A percentile compares a stretch with the other conserved stretches of the same genome.
Conservation (phyloP, 495 filamentous ascomycete species). For the Penicillium ochrochloron region DNA sequence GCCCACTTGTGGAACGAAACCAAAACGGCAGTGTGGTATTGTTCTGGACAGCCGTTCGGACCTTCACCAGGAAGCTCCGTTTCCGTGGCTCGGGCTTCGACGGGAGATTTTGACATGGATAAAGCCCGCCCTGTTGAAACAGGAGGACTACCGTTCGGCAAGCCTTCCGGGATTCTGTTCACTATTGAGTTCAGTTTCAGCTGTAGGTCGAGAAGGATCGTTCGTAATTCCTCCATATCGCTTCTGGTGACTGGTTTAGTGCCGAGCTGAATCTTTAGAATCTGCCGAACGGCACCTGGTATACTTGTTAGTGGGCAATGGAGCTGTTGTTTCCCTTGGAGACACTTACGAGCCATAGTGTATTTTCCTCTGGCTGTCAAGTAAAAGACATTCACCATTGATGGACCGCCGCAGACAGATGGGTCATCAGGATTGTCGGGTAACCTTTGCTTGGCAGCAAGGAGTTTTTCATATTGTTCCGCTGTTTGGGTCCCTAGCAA, state of each 20-base stretch:
- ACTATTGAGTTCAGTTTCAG: slow-evolving; percentile 49
- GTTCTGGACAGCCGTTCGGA: slow-evolving; percentile 43
- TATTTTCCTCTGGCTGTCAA: slow-evolving; percentile 52
- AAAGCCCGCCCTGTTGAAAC: slow-evolving; percentile 26
- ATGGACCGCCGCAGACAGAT: slow-evolving; percentile 48
- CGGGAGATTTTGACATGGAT: slow-evolving; percentile 41
- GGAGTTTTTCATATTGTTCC: slow-evolving; percentile 41
- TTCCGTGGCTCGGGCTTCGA: slow-evolving; percentile 32
- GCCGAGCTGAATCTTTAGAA: slow-evolving; percentile 51
- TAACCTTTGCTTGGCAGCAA: slow-evolving; percentile 37
- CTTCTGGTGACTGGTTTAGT: slow-evolving; percentile 47
- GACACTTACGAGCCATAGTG: slow-evolving; percentile 50
- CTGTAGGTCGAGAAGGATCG: slow-evolving; percentile 52
- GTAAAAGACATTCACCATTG: slow-evolving; percentile 55
- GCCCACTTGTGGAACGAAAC: slow-evolving; percentile 55
- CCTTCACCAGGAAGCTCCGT: slow-evolving; percentile 45
- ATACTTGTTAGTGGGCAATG: slow-evolving; percentile 10
- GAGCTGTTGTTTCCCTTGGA: too few species aligned
- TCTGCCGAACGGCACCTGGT: slow-evolving; percentile 48
- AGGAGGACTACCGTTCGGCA: slow-evolving; percentile 16
- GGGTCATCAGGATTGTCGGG: slow-evolving; percentile 53
- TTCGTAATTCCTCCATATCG: slow-evolving; percentile 52
- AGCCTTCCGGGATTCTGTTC: slow-evolving; percentile 43
- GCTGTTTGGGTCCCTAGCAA: slow-evolving; percentile 45
- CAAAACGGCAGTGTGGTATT: slow-evolving; percentile 51